Conservation (phyloP, 305 asterid species). For the Solanum hybrid region DNA sequence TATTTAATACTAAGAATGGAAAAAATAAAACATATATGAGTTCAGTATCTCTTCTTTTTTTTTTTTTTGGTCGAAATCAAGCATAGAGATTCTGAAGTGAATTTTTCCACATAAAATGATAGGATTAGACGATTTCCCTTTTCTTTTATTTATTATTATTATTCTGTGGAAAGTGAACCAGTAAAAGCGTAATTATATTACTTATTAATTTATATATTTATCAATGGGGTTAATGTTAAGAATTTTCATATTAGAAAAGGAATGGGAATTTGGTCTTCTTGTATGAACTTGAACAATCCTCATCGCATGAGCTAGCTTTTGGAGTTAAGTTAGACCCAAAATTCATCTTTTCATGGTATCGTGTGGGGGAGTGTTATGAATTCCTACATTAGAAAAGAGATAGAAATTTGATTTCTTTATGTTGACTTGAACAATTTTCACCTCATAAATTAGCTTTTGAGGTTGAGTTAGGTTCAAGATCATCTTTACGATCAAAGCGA, state of each 20-base stretch:
- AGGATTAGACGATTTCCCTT: background rate
- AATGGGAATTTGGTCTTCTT: no score
- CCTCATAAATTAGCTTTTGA: background rate
- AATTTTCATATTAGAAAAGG: no score
- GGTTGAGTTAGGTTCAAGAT: no score
- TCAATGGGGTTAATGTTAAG: background rate
- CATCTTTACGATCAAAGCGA: background rate
- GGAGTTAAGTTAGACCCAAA: background rate
- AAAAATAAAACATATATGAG: background rate
- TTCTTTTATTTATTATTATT: background rate
- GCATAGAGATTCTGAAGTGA: background rate
- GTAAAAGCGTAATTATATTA: background rate
- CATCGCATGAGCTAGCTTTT: no score
- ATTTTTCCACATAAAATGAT: background rate
- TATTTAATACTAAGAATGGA: background rate
- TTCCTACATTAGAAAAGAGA: no score
- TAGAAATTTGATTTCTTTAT: fast-evolving
- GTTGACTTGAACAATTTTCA: no score
- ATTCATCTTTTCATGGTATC: no score
- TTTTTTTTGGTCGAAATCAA: background rate
- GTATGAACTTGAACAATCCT: no score
- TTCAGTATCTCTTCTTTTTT: no score
- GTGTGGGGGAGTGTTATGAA: background rate
- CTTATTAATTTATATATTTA: background rate
- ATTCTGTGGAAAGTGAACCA: background rate